A percentile compares a stretch with the other conserved stretches of the same genome.
Evolutionary conservation across 1,284 basidiomycete genomes (phyloP).

Genomic region (Vanrija sp.): DNA sequence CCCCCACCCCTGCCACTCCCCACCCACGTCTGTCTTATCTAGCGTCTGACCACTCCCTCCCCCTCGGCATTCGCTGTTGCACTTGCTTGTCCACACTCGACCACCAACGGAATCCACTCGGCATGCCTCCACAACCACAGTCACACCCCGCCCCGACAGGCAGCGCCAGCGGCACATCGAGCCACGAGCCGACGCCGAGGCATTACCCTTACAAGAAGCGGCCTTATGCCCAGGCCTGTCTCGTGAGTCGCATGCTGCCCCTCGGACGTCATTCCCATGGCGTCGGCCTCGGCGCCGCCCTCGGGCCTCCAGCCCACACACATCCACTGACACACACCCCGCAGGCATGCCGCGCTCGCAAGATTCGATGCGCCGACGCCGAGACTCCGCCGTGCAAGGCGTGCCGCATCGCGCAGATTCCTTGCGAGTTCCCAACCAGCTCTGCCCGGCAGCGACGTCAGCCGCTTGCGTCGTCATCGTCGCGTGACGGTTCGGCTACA

Average conservation of each 20-base stretch:
- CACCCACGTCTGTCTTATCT: no score
- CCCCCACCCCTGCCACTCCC: no score
- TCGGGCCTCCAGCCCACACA: neutral
- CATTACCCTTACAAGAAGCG: constrained; percentile 18
- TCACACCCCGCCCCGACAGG: no score
- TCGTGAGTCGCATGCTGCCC: constrained; percentile 8
- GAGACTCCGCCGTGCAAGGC: constrained; percentile 22
- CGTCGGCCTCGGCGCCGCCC: neutral
- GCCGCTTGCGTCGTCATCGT: neutral
- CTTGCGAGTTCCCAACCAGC: constrained; percentile 19
- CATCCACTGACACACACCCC: neutral
- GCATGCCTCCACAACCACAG: no score
- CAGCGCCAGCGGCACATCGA: no score
- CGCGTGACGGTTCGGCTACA: neutral
- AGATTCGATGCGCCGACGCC: constrained; percentile 23
- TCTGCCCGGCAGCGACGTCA: neutral
- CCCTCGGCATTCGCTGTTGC: no score
- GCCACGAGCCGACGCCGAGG: no score
- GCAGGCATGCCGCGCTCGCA: constrained; percentile 22
- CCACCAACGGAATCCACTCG: no score
- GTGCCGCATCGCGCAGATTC: constrained; percentile 15
- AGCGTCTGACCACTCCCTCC: no score
- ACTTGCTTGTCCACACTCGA: no score
- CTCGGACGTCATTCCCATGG: no score
- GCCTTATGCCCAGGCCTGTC: constrained; percentile 23